Percentiles rank a stretch among this genome's conserved stretches.
Conservation (phyloP, 148 eudicot species). For the Euryodendron excelsum region DNA sequence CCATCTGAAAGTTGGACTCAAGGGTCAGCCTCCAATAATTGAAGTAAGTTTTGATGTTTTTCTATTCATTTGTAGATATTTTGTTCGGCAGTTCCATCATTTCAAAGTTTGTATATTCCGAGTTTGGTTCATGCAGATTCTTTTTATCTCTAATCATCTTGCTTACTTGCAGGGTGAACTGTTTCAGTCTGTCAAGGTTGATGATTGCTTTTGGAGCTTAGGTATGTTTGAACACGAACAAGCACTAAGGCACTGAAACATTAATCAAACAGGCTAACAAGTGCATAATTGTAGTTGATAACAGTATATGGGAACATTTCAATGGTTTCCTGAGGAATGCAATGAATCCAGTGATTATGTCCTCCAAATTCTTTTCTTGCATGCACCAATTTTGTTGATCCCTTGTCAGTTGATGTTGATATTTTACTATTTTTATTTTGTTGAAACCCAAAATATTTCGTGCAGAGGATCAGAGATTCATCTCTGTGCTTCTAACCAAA, state of each 20-base stretch:
- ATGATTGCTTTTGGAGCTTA: conserved; percentile 87
- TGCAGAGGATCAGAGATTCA: conserved; percentile 81
- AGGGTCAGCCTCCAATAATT: conserved; percentile 69
- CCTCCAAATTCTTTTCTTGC: background rate
- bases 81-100: background rate
- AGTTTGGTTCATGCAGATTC: background rate
- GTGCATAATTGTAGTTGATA: background rate
- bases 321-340: background rate
- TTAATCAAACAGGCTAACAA: background rate
- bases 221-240: conserved; percentile 36
- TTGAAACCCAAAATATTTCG: background rate
- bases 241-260: background rate
- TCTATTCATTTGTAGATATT: background rate
- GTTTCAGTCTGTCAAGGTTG: conserved; percentile 63
- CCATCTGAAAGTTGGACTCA: conserved; percentile 70
- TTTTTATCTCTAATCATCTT: background rate
- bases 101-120: background rate
- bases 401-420: background rate
- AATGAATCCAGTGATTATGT: background rate
- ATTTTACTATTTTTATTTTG: background rate
- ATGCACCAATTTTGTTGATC: background rate
- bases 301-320: background rate
- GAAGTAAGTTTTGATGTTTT: conserved; percentile 41
- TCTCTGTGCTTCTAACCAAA: conserved; percentile 77
- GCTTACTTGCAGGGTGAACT: conserved; percentile 61